Evolutionary conservation across 2,329 filamentous ascomycete species (phyloP), one percentile per base, ranked within the genome.

Genomic region (Colletotrichum sp.): DNA sequence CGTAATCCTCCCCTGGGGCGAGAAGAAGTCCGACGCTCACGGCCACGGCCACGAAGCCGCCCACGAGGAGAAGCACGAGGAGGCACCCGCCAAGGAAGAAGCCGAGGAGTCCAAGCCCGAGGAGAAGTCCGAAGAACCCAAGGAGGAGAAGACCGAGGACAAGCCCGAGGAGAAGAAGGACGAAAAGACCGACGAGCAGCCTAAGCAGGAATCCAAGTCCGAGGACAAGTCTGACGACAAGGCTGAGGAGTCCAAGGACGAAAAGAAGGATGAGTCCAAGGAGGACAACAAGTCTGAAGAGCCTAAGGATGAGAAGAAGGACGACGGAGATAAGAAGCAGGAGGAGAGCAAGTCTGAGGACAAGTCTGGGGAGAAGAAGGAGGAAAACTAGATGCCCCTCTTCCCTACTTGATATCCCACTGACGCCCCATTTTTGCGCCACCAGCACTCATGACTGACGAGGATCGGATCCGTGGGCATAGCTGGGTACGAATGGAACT

Each of bases 241-340:
- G 16, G 55, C 67, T 5, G 68, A 75, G 10, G 61, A 61, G 6
- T 48, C 64, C 80, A 78, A 81, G 70, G 58, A 73, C 27, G 43
- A 58, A 22, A 28, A 66, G 60, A 71, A 71, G 39, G 48, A 73
- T 3, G 61, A 66, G 15, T 22, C 36, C 30, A 71, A 71, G 36
- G 62, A 71, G 8, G 52, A 76, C 18, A 68, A 56, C 8, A 22
- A 68, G 39, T 79, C 82, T 34, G 82, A 83, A 55, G 79, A 82
- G 74, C 81, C 80, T 28, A 79, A 80, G 36, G 34, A 61, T 15
- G 78, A 81, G 61, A 79, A 79, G 56, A 74, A 74, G 13, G 27
- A 61, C 48, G 78, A 80, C 39, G 82, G 83, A 77, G 77, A 82
- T 36, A 77, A 81, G 55, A 77, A 78, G 62, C 79, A 82, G 62